phyloP scores from a whole-genome alignment of 2,329 filamentous ascomycete species.

The Lecanicillium sp. region DNA sequence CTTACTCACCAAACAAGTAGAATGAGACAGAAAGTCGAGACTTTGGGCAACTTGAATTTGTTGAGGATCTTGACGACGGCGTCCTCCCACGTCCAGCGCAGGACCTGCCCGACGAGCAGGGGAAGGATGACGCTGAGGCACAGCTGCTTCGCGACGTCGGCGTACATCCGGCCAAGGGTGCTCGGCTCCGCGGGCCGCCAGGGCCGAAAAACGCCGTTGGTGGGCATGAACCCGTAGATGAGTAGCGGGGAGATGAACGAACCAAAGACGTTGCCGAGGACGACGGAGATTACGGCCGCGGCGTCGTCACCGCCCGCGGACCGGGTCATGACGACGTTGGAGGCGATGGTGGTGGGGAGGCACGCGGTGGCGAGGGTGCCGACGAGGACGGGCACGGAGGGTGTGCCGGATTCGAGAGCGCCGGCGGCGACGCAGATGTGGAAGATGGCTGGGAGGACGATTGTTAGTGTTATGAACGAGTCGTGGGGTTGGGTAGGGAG shows the following conservation, averaged over 20 bases:
- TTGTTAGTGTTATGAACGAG: background rate
- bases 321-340: constrained; percentile 69
- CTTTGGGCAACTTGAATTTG: constrained; percentile 46
- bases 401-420: constrained; percentile 44
- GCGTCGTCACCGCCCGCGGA: constrained; percentile 62
- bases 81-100: constrained; percentile 46
- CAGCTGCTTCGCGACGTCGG: constrained; percentile 60
- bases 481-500: background rate
- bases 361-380: constrained; percentile 63
- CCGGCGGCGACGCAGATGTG: constrained; percentile 43
- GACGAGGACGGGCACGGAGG: constrained; percentile 59
- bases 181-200: constrained; percentile 48
- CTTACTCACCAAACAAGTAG: constrained; percentile 41
- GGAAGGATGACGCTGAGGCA: constrained; percentile 62
- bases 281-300: constrained; percentile 60
- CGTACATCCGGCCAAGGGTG: constrained; percentile 56
- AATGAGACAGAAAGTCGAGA: constrained; percentile 42
- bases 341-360: constrained; percentile 66
- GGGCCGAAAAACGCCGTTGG: constrained; percentile 45
- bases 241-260: constrained; percentile 61
- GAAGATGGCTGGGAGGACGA: constrained; percentile 31
- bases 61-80: constrained; percentile 47
- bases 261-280: constrained; percentile 63
- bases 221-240: constrained; percentile 54
- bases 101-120: constrained; percentile 53